Evolutionary conservation across 139 green algal species (phyloP).

Genomic region (Chlorella sorokiniana): DNA sequence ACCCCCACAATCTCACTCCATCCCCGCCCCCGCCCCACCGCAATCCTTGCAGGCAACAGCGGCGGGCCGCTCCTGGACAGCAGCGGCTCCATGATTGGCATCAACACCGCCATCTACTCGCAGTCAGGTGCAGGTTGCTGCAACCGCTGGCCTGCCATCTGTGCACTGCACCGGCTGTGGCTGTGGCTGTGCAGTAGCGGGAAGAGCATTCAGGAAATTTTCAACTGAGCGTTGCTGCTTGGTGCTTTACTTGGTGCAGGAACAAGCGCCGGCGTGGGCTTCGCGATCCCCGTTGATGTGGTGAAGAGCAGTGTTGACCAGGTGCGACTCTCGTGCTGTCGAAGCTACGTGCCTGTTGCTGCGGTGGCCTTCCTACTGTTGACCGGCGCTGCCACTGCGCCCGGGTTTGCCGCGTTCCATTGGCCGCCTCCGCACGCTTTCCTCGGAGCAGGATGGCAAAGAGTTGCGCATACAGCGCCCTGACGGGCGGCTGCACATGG

Average conservation of each 20-base stretch:
- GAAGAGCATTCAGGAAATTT: too few relatives aligned
- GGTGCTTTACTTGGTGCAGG: constrained; percentile 34
- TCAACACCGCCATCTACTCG: constrained; percentile 88
- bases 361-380: too few relatives aligned
- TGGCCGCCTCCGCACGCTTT: too few relatives aligned
- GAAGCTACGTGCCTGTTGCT: background rate
- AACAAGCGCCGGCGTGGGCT: constrained; percentile 79
- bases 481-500: too few relatives aligned
- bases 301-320: constrained; percentile 67
- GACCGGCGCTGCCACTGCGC: too few relatives aligned
- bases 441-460: too few relatives aligned
- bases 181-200: too few relatives aligned
- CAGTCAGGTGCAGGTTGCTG: constrained; percentile 26
- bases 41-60: constrained; percentile 46
- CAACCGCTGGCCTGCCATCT: background rate
- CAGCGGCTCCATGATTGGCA: constrained; percentile 70
- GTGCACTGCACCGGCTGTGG: too few relatives aligned
- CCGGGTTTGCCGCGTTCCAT: too few relatives aligned
- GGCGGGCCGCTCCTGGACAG: constrained; percentile 65
- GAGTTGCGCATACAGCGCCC: too few relatives aligned
- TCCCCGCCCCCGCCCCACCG: background rate
- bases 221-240: background rate
- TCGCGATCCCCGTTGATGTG: constrained; percentile 82
- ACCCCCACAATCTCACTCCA: background rate
- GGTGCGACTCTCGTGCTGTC: background rate